Percentiles rank a stretch among this genome's conserved stretches.
Evolutionary conservation across 768 basidiomycete species (phyloP).

Genomic region (Lactifluus volemus): DNA sequence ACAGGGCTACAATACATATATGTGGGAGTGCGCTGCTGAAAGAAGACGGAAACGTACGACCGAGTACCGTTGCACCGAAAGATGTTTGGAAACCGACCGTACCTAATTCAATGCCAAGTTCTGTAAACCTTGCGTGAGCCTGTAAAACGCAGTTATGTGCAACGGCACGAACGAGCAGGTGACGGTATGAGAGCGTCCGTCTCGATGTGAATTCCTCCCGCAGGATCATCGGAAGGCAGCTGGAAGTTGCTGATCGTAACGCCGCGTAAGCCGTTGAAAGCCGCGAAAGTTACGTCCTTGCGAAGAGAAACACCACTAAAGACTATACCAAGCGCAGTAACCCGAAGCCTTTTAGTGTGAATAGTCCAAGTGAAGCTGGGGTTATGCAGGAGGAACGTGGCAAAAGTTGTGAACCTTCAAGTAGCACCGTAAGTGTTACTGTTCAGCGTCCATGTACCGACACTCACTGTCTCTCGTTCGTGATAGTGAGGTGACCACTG

Average conservation of each 20-base stretch:
- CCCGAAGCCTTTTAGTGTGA: slow-evolving; percentile 51
- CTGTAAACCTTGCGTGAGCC: too few species aligned
- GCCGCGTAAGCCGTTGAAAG: slow-evolving; percentile 62
- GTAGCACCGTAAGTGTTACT: background rate
- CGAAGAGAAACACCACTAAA: slow-evolving; percentile 56
- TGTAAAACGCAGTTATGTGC: too few species aligned
- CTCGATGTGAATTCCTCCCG: too few species aligned
- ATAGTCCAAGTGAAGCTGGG: slow-evolving; percentile 62
- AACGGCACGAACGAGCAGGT: too few species aligned
- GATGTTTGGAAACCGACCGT: too few species aligned
- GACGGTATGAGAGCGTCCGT: too few species aligned
- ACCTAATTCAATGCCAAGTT: too few species aligned
- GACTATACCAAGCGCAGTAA: slow-evolving; percentile 58
- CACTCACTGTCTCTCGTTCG: slow-evolving; percentile 39
- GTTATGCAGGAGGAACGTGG: slow-evolving; percentile 56
- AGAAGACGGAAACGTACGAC: too few species aligned
- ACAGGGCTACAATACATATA: too few species aligned
- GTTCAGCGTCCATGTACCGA: background rate
- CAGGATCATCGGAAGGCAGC: too few species aligned
- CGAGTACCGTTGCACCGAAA: too few species aligned
- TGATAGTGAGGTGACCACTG: slow-evolving; percentile 47
- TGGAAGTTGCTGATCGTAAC: slow-evolving; percentile 38
- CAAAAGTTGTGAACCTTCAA: slow-evolving; percentile 53
- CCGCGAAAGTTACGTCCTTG: slow-evolving; percentile 55
- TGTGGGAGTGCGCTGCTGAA: too few species aligned